Evolutionary conservation across 1,139 yeast genomes (phyloP).

Genomic region (Pichia sp.): DNA sequence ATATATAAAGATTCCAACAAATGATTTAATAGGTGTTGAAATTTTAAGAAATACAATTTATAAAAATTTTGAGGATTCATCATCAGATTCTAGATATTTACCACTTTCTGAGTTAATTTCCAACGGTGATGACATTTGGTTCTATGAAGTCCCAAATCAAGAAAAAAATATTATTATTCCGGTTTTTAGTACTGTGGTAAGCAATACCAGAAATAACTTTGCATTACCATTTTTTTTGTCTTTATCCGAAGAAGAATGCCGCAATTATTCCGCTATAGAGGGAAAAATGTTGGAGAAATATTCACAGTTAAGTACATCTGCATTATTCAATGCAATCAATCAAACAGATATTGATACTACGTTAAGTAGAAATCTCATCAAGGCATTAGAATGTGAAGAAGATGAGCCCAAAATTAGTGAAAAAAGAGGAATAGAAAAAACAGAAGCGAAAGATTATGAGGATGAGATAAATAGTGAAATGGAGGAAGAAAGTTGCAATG

Average conservation of each 20-base stretch:
- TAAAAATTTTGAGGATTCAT: constrained; percentile 57
- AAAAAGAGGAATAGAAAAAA: neutral
- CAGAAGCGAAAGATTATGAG: neutral
- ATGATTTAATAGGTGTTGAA: constrained; percentile 58
- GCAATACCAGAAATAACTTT: constrained; percentile 38
- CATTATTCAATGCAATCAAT: constrained; percentile 22
- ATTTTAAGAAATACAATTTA: constrained; percentile 65
- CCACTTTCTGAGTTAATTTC: constrained; percentile 68
- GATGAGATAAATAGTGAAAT: no score
- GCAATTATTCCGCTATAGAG: constrained; percentile 49
- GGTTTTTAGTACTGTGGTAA: constrained; percentile 51
- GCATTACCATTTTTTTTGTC: constrained; percentile 75
- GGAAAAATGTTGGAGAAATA: constrained; percentile 45
- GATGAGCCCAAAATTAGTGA: no score
- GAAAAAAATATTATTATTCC: constrained; percentile 55
- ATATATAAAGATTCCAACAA: constrained; percentile 40
- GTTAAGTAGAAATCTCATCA: constrained; percentile 32
- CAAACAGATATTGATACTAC: constrained; percentile 24
- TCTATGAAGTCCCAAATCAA: constrained; percentile 56
- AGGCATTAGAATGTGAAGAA: neutral
- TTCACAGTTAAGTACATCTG: constrained; percentile 36
- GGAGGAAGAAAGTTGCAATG: no score
- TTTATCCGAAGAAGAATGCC: constrained; percentile 39
- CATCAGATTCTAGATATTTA: constrained; percentile 49
- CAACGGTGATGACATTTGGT: constrained; percentile 56